A percentile compares a stretch with the other conserved stretches of the same genome.
phyloP scores from a whole-genome alignment of 2,329 filamentous ascomycete genomes.

The Penicillium hordei region DNA sequence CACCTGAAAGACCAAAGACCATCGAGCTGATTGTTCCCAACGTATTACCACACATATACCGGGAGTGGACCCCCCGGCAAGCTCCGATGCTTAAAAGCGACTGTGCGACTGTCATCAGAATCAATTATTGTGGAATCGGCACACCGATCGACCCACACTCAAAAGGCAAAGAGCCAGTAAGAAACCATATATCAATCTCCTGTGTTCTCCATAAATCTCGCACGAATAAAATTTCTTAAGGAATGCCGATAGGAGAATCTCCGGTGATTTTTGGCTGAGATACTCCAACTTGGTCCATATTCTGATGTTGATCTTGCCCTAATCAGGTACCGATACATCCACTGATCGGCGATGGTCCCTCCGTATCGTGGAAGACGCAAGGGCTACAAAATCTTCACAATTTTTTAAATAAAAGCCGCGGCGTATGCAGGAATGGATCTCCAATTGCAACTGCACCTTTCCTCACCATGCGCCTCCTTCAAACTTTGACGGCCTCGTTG shows the following conservation, averaged over 20 bases:
- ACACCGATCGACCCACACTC: not conserved
- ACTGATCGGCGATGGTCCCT: not conserved
- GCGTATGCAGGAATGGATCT: not conserved
- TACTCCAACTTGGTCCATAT: not conserved
- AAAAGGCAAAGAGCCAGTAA: not conserved
- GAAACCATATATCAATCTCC: not conserved
- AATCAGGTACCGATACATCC: not conserved
- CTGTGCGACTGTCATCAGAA: not conserved
- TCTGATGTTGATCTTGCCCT: not conserved
- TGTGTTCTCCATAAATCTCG: no score
- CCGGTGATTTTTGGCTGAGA: not conserved
- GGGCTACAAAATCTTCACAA: not conserved
- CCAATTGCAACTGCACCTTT: not conserved
- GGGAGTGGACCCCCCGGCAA: not conserved
- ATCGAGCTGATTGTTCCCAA: not conserved
- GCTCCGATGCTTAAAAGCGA: not conserved
- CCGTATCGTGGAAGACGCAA: not conserved
- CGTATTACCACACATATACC: not conserved
- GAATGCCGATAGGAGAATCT: not conserved
- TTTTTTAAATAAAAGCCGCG: not conserved
- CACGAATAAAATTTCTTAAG: not conserved
- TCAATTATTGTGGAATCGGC: not conserved
- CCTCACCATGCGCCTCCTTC: conserved; percentile 14
- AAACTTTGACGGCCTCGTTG: conserved; percentile 14
- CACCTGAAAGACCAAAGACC: no score